Conservation (phyloP, 768 basidiomycete genomes). For the Cystofilobasidium macerans region DNA sequence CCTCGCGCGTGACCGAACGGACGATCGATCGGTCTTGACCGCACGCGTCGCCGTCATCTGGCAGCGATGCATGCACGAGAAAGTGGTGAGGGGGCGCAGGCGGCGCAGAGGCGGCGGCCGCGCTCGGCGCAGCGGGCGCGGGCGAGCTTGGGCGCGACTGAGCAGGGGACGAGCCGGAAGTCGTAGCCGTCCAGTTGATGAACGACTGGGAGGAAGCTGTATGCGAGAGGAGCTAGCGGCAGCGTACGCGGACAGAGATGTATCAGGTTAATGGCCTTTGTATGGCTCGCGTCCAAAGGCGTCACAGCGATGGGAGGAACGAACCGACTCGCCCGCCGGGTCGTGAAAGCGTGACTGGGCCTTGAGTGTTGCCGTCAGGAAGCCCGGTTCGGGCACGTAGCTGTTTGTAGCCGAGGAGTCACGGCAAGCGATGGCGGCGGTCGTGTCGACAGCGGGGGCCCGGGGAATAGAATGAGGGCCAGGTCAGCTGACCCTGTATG, state of each 20-base stretch:
- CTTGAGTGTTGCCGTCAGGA: constrained; percentile 65
- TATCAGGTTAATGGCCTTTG: not conserved
- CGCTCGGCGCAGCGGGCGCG: not conserved
- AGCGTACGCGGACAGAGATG: constrained; percentile 5
- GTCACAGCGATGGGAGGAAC: not conserved
- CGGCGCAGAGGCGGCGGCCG: constrained; percentile 24
- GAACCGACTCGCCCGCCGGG: constrained; percentile 61
- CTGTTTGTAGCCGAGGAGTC: not conserved
- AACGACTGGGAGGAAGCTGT: not conserved
- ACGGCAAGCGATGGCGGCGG: not conserved
- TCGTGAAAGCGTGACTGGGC: constrained; percentile 86
- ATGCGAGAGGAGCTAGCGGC: constrained; percentile 8
- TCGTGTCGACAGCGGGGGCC: no score
- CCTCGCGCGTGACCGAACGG: constrained; percentile 40
- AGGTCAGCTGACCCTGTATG: no score
- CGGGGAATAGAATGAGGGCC: no score
- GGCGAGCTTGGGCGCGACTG: constrained; percentile 31
- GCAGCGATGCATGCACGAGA: constrained; percentile 57
- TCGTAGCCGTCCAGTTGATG: constrained; percentile 58
- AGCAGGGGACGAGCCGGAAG: constrained; percentile 72
- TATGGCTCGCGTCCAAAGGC: no score
- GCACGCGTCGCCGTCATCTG: constrained; percentile 30
- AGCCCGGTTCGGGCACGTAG: constrained; percentile 64
- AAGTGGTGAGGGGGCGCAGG: constrained; percentile 29
- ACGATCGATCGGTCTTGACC: not conserved